Percentiles rank a stretch among this genome's conserved stretches.
phyloP scores from a whole-genome alignment of 1,284 basidiomycete genomes.

The Anthracocystis walkeri region DNA sequence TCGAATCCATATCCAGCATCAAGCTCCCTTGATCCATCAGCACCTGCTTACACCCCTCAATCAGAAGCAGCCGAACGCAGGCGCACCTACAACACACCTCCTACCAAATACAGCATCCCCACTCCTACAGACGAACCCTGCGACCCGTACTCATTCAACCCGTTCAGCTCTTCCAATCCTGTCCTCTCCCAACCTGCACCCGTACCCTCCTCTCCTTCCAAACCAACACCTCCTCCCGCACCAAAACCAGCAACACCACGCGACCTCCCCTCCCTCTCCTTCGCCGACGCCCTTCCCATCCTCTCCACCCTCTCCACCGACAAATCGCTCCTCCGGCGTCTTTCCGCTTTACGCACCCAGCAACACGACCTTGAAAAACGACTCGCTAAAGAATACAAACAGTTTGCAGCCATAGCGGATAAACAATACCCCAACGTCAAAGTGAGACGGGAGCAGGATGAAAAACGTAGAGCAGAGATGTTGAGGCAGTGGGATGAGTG shows the following conservation, averaged over 20 bases:
- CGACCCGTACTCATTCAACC: slow-evolving; percentile 43
- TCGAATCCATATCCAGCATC: not conserved
- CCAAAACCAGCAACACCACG: not conserved
- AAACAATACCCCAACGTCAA: slow-evolving; percentile 32
- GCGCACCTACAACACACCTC: slow-evolving; percentile 20
- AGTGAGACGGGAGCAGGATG: slow-evolving; percentile 20
- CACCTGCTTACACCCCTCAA: not conserved
- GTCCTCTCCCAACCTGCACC: slow-evolving; percentile 15
- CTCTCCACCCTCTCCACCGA: slow-evolving; percentile 31
- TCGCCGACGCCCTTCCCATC: slow-evolving; percentile 36
- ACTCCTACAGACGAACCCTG: slow-evolving; percentile 12
- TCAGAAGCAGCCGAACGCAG: slow-evolving; percentile 27
- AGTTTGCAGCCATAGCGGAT: slow-evolving; percentile 20
- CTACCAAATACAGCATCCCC: slow-evolving; percentile 16
- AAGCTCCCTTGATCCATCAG: not conserved
- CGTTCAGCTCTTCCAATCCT: slow-evolving; percentile 15
- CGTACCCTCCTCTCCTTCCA: slow-evolving; percentile 1
- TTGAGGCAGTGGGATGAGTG: slow-evolving; percentile 32
- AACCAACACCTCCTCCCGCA: not conserved
- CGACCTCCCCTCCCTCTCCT: slow-evolving; percentile 27
- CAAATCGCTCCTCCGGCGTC: slow-evolving; percentile 17
- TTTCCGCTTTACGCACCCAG: slow-evolving; percentile 8
- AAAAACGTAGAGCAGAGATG: slow-evolving; percentile 8
- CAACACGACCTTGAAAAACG: slow-evolving; percentile 36
- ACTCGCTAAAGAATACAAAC: slow-evolving; percentile 22